Base-by-base conservation (phyloP, 768 basidiomycete genomes). In the Chalciporus piperatus region DNA sequence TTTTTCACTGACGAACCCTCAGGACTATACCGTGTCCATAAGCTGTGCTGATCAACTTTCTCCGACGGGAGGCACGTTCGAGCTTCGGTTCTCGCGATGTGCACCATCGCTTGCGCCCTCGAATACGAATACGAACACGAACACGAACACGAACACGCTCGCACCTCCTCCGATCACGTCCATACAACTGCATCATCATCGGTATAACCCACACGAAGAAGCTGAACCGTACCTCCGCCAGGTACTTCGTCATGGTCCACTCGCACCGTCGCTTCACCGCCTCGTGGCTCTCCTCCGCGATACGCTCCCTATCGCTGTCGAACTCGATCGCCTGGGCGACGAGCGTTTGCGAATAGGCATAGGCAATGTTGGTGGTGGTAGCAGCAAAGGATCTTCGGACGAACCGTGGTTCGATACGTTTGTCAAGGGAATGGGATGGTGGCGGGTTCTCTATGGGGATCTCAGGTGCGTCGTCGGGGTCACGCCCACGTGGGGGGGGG, bases 401-500 rank as follows among this genome's bases (percentile, higher is more conserved):
- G 55, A 63, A 39, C 59, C 57, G 3, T 67, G 63, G 57, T 72
- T 90, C 19, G 85, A 87, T 57, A 79, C 80, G n/a, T 83, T 87
- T 62, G 80, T 87, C 5, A 92, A 92, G 71, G 81, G 85, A 12
- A 83, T 85, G 45, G 87, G 86, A 3, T 92, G 91, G 90, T 92
- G 85, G 69, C 74, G 91, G 46, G 69, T 92, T 20, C 66, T 90
- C 42, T 88, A 89, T 51, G 77, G 81, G 7, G 82, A 88, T 64
- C 72, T 83, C 22, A 79, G 78, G 88, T 87, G 60, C 35, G 35
- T 35, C 30, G 30, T 10, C 5, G 5, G 10, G 5, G 25, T 7
- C 25, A 4, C 25, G 25, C 25, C 25, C 25, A 25, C 25, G 25
- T 7, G 25, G 25, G n/a, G n/a, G n/a, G n/a, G n/a, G n/a, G n/a